Conservation (phyloP, 345 rosid genomes). For the Citrus glauca region DNA sequence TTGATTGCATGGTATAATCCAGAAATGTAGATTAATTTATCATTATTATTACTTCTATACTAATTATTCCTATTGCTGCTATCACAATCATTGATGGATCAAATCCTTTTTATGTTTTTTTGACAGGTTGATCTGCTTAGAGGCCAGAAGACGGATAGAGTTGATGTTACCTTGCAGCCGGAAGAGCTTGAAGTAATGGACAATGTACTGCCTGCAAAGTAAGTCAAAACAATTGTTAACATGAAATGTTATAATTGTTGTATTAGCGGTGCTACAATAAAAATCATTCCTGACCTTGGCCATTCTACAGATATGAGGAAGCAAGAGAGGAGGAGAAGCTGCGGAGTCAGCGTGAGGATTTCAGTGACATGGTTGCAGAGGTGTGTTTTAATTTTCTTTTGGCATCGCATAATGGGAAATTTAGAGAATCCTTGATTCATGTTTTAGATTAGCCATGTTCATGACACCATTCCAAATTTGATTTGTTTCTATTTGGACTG, state of each 20-base stretch:
- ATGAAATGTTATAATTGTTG: background rate
- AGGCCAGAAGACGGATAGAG: slow-evolving; percentile 90
- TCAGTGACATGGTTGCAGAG: slow-evolving; percentile 99
- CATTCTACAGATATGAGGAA: slow-evolving; percentile 74
- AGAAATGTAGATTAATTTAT: background rate
- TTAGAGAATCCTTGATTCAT: background rate
- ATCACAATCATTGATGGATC: background rate
- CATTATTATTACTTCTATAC: background rate
- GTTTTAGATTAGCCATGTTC: slow-evolving; percentile 39
- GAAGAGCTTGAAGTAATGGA: slow-evolving; percentile 92
- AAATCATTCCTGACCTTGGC: background rate
- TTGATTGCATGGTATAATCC: background rate
- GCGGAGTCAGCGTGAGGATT: slow-evolving; percentile 90
- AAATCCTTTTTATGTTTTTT: background rate
- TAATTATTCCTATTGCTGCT: background rate
- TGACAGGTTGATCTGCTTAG: slow-evolving; percentile 89
- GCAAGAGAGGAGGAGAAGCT: slow-evolving; percentile 95
- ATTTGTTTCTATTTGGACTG: background rate
- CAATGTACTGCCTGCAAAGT: slow-evolving; percentile 92
- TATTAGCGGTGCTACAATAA: background rate
- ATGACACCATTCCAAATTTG: background rate
- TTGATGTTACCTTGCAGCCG: slow-evolving; percentile 84
- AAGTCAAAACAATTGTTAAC: slow-evolving; percentile 25
- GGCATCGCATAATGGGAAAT: background rate
- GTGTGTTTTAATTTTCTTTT: slow-evolving; percentile 29